Evolutionary conservation across 805 yeast species (phyloP).

Genomic region (Nakazawaea siamensis): DNA sequence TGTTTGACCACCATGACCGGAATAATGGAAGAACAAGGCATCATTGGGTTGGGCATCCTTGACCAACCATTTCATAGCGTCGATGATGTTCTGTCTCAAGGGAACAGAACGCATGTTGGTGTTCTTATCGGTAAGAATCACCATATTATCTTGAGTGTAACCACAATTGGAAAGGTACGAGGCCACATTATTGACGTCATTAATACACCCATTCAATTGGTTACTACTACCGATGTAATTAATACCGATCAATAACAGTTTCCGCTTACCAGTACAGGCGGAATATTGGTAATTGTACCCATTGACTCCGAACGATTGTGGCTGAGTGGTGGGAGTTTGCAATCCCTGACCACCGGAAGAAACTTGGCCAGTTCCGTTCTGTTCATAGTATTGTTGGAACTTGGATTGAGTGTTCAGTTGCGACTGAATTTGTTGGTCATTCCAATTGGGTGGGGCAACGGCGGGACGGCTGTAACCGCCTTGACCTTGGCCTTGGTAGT

Average conservation of each 20-base stretch:
- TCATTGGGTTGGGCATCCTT: constrained; percentile 65
- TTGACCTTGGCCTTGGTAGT: constrained; percentile 43
- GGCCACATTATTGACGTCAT: constrained; percentile 49
- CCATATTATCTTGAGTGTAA: constrained; percentile 40
- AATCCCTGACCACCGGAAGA: constrained; percentile 4
- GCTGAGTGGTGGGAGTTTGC: constrained; percentile 12
- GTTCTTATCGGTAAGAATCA: constrained; percentile 44
- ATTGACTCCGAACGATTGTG: constrained; percentile 15
- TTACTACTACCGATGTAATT: constrained; percentile 56
- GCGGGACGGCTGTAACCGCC: constrained; percentile 31
- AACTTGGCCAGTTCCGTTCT: constrained; percentile 4
- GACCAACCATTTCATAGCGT: constrained; percentile 72
- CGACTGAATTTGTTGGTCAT: constrained; percentile 1
- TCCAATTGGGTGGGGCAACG: constrained; percentile 10
- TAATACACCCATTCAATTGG: constrained; percentile 62
- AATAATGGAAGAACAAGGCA: constrained; percentile 64
- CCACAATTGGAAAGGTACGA: constrained; percentile 34
- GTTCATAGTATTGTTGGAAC: constrained; percentile 10
- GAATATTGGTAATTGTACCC: constrained; percentile 45
- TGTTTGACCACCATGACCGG: constrained; percentile 73
- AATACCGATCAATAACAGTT: constrained; percentile 64
- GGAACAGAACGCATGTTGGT: constrained; percentile 41
- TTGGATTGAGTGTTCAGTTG: constrained; percentile 12
- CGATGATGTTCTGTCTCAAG: constrained; percentile 51
- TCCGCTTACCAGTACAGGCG: constrained; percentile 56